Conservation (phyloP, 306 rosid genomes). For the Amphicarpaea edgeworthii region DNA sequence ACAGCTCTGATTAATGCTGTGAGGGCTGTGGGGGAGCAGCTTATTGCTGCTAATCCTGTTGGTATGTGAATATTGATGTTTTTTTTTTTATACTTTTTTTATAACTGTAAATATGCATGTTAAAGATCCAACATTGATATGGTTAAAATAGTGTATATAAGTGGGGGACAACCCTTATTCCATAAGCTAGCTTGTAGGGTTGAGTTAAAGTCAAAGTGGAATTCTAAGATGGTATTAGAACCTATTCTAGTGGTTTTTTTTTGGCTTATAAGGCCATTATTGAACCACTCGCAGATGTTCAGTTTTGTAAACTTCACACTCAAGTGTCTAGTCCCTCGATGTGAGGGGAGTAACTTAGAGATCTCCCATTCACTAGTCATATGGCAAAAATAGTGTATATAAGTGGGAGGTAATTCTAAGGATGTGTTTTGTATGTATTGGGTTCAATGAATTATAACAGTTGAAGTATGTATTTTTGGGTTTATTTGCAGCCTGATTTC, state of each 20-base stretch:
- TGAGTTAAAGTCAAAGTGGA: not conserved
- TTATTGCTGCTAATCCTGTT: constrained; percentile 94
- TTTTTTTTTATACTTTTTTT: not conserved
- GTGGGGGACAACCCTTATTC: not conserved
- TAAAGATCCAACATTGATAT: not conserved
- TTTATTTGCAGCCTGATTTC: constrained; percentile 22
- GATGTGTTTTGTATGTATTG: not conserved
- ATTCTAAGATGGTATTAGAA: not conserved
- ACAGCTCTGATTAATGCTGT: constrained; percentile 86
- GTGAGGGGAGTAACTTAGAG: not conserved
- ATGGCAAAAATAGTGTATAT: not conserved
- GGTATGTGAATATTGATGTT: constrained; percentile 58
- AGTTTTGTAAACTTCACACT: not conserved
- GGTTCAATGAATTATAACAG: constrained; percentile 4
- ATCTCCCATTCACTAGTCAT: not conserved
- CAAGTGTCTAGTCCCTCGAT: not conserved
- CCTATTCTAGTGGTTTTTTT: not conserved
- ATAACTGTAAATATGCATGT: not conserved
- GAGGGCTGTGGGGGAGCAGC: constrained; percentile 86
- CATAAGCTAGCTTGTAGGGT: not conserved
- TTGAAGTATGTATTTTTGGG: constrained; percentile 6
- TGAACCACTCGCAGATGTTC: not conserved
- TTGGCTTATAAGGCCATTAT: not conserved
- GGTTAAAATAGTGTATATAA: not conserved
- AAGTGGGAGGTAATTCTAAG: not conserved